Base-by-base conservation (phyloP, 306 rosid genomes). In the Luffa acutangula region DNA sequence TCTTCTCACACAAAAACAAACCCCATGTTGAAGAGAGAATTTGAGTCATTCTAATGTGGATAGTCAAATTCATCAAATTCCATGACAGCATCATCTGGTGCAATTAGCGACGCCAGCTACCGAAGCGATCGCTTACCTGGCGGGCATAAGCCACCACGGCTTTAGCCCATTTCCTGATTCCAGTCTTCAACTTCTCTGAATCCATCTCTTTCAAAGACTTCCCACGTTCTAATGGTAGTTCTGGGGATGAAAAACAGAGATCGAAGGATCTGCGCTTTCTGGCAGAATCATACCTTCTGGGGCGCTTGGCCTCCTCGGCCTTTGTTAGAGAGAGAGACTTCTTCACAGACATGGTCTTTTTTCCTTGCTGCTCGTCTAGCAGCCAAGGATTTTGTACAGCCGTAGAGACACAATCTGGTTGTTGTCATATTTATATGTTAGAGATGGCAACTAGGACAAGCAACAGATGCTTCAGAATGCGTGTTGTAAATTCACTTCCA, bases 101-200 rank as follows among this genome's bases (percentile, higher is more conserved):
- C 39, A 7, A 79, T 78, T 60, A 78, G 85, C 71, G 31, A 20
- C 84, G 21, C 11, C 84, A 25, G 78, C 88, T 83, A 76, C 95
- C 91, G 15, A 93, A 85, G 41, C 87, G 84, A 51, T 74, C 87
- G 74, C 96, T 91, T 7, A 93, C 90, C 86, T 93, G 97, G 25
- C 97, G 90, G n/a, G 97, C 99, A 77, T 91, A 95, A 4, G 91
- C 83, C 58, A 88, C 97, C 13, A 95, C 98, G 39, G 93, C 94
- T 85, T 93, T 95, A 13, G 99, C 99, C 99, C 99, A 95, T 65
- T 84, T 93, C 81, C 33, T 86, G 86, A 95, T 93, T 66, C 88
- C 92, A 80, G 76, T 45, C 84, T 95, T 93, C 91, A 95, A 58
- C 87, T 90, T 93, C 82, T 63, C 80, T 4, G 97, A 87, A 87